Base-by-base conservation (phyloP, 208 protist species). In the Leishmania lainsoni region DNA sequence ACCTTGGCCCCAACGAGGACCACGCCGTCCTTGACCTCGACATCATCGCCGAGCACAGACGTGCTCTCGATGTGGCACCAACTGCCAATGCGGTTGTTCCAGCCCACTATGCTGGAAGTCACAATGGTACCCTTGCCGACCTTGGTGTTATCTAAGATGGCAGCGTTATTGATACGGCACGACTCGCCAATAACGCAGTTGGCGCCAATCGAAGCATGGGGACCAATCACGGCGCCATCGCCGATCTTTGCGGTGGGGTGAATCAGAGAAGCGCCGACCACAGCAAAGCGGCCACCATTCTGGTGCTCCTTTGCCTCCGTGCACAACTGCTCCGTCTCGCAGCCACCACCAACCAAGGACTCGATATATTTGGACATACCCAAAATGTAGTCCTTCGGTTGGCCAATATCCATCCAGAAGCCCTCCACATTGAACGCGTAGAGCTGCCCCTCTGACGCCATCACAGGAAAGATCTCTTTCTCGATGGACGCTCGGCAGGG, bases 371-470 rank as follows among this genome's bases (percentile, higher is more conserved):
- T 94, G 51, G 68, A 72, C 74, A 96, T 94, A 26, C 98, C 98
- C 14, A 78, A 70, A 75, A 99, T 94, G 87, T 93, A 99, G 84
- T 99, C 98, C 45, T 91, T 90, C 5, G 99, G 99, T 89, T 99
- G 94, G 69, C 98, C 99, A 75, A 99, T 93, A 80, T 99, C 98
- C 97, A 99, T 99, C 99, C 99, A 99, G 87, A 99, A 99, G 54
- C 98, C 97, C 52, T 96, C 88, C 17, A 99, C 91, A 77, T 97
- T 94, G 90, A 99, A 99, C 63, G 91, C 93, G 88, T 91, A 99
- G n/a, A 99, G 93, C 83, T 99, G 80, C n/a, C 86, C 82, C 16
- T 97, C 94, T 8, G 59, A 71, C 4, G 98, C 98, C 97, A 99
- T 97, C 26, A 94, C 20, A 10, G 99, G 99, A 84, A 99, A 99